These are phyloP conservation scores for Dendrostoma leiphaemia DNA, from an alignment of 2,329 filamentous ascomycete species.

Conservation along the genomic window DNA sequence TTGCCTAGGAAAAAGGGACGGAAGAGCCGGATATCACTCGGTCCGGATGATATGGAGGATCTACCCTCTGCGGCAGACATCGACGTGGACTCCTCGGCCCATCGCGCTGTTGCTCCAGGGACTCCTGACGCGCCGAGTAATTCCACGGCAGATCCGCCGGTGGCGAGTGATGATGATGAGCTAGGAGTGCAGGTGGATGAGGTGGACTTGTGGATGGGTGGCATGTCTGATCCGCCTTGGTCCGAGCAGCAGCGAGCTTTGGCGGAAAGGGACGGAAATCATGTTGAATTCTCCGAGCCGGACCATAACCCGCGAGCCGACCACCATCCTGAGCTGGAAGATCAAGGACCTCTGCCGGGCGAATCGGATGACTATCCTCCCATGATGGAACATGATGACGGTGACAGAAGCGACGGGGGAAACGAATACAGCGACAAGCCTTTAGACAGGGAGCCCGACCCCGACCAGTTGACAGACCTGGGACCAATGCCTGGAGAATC, in stretches of 20 bases:
- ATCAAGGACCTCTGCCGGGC: conserved; percentile 4
- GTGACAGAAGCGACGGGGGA: background rate
- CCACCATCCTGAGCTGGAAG: conserved; percentile 3
- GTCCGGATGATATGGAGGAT: conserved; percentile 25
- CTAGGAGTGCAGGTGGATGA: conserved; percentile 14
- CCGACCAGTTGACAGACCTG: conserved; percentile 8
- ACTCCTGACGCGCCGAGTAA: background rate
- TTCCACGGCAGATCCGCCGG: background rate
- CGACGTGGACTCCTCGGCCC: background rate
- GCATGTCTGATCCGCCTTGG: conserved; percentile 15
- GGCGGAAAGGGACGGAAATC: background rate
- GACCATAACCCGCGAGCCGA: background rate
- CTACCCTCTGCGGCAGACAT: conserved; percentile 10
- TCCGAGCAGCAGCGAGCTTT: background rate
- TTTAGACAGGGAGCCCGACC: background rate
- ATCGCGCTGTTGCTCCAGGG: background rate
- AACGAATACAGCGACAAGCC: background rate
- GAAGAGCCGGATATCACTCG: conserved; percentile 27
- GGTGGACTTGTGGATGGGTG: conserved; percentile 22
- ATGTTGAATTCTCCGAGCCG: background rate
- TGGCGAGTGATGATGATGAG: background rate
- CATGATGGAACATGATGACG: background rate
- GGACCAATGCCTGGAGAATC: conserved; percentile 5
- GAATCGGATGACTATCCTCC: conserved; percentile 12
- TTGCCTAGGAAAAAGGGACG: conserved; percentile 30